Conservation (phyloP, 352 stramenopile species). For the Aphanomyces stellatus region DNA sequence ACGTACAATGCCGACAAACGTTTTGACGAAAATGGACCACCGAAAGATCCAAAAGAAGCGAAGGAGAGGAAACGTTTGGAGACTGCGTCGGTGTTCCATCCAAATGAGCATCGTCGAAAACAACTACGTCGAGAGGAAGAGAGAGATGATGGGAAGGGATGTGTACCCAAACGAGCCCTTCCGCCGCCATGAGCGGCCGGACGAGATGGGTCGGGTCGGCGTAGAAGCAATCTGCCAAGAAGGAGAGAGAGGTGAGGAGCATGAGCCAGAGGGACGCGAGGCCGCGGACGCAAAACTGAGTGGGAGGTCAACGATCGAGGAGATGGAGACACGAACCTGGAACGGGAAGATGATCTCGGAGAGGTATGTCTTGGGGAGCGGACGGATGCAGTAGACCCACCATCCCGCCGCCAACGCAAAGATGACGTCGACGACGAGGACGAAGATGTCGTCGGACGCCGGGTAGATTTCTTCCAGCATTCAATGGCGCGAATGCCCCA, state of each 20-base stretch:
- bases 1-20: background rate
- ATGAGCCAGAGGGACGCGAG: background rate
- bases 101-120: background rate
- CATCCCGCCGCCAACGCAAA: background rate
- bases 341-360: constrained; percentile 11
- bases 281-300: background rate
- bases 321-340: background rate
- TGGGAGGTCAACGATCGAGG: background rate
- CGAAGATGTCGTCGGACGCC: background rate
- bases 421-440: background rate
- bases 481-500: too few relatives aligned
- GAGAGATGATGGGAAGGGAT: too few relatives aligned
- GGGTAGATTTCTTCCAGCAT: background rate
- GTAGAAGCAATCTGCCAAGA: too few relatives aligned
- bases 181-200: background rate
- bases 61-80: background rate
- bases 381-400: background rate
- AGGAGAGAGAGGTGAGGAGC: background rate
- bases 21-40: background rate
- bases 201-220: background rate
- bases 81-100: constrained; percentile 2
- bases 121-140: too few relatives aligned
- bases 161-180: background rate
- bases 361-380: constrained; percentile 3
- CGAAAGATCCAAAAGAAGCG: constrained; percentile 2